Evolutionary conservation across 2,329 filamentous ascomycete genomes (phyloP).

Genomic region (Botrytis byssoidea): DNA sequence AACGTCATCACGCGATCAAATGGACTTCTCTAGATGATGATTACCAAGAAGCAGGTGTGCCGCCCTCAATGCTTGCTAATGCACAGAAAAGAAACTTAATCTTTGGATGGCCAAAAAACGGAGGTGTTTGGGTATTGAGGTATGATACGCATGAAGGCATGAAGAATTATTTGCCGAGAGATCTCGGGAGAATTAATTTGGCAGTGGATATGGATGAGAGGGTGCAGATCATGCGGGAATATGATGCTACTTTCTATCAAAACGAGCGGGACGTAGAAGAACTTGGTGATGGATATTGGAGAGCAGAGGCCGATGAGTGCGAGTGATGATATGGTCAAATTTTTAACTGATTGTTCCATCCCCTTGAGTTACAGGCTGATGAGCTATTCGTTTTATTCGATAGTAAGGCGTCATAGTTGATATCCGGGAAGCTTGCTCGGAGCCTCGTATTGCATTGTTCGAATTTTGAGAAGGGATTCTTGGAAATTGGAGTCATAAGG

Average conservation of each 20-base stretch:
- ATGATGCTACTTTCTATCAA: not conserved
- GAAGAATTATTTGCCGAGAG: not conserved
- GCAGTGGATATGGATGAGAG: not conserved
- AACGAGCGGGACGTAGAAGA: not conserved
- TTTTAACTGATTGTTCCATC: not conserved
- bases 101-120: not conserved
- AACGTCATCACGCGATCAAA: not conserved
- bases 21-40: not conserved
- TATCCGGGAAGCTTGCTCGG: not conserved
- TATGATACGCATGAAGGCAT: not conserved
- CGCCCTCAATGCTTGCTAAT: not conserved
- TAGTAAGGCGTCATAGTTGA: not conserved
- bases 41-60: not conserved
- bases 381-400: not conserved
- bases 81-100: not conserved
- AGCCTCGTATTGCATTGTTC: too few species aligned
- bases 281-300: not conserved
- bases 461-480: not conserved
- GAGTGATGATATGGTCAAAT: not conserved
- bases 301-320: not conserved
- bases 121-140: slow-evolving; percentile 5
- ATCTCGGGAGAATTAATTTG: slow-evolving; percentile 4
- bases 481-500: not conserved
- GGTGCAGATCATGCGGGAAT: not conserved
- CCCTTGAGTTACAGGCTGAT: not conserved